phyloP scores from a whole-genome alignment of 2,329 filamentous ascomycete genomes.

The Ceratocystis variospora region DNA sequence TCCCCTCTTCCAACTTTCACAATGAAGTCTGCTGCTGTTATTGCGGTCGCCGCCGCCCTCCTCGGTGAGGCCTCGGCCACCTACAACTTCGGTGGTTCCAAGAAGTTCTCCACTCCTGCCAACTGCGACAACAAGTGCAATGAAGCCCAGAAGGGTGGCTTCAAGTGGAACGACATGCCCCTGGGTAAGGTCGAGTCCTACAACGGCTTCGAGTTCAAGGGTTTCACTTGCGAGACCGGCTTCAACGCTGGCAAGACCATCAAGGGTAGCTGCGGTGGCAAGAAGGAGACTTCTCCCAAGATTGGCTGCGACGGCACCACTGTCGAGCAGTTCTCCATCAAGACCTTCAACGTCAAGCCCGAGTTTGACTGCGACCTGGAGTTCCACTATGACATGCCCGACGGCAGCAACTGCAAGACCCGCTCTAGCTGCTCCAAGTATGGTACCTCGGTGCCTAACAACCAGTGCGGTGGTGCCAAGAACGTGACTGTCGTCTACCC shows the following conservation, averaged over 20 bases:
- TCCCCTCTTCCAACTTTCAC: conserved; percentile 19
- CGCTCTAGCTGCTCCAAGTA: conserved; percentile 50
- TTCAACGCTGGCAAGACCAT: conserved; percentile 46
- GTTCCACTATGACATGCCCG: conserved; percentile 77
- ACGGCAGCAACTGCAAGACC: conserved; percentile 71
- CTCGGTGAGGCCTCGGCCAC: conserved; percentile 37
- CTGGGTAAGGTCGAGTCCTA: conserved; percentile 51
- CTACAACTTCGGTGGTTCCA: conserved; percentile 26
- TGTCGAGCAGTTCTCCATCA: conserved; percentile 57
- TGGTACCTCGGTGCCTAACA: conserved; percentile 63
- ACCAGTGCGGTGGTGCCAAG: conserved; percentile 82
- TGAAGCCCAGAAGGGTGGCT: conserved; percentile 53
- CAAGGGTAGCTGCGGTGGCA: conserved; percentile 37
- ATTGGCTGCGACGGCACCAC: conserved; percentile 39
- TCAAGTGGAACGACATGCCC: conserved; percentile 53
- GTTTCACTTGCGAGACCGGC: conserved; percentile 49
- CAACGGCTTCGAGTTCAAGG: conserved; percentile 58
- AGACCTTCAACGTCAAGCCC: conserved; percentile 55
- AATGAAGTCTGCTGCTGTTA: conserved; percentile 40
- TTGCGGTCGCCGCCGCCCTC: conserved; percentile 37
- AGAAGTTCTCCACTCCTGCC: conserved; percentile 49
- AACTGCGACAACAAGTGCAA: conserved; percentile 69
- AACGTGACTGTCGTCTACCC: conserved; percentile 60
- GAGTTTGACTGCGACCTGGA: conserved; percentile 67
- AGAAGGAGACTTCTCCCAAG: conserved; percentile 38